Evolutionary conservation across 441 rosid species (phyloP), one percentile per base, ranked within the genome.

Genomic region (Brassica hybrid): DNA sequence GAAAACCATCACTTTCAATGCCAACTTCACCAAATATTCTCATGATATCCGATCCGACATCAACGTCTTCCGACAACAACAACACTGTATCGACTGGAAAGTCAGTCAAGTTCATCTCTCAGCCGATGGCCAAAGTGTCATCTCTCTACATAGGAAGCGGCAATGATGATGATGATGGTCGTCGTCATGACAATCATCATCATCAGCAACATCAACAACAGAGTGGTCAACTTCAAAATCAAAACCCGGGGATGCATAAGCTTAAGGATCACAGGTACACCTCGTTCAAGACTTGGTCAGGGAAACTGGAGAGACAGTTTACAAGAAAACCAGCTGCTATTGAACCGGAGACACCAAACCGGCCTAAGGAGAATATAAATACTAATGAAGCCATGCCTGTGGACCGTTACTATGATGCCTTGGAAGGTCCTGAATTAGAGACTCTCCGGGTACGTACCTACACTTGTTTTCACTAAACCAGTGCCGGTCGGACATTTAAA

Each of bases 211-310:
- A 50, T 23, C 65, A 19, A 14, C 63, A 50, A 4, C 34, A 69
- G 10, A 70, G 67, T 36, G 71, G 30, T 65, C 76, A 19, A 12
- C 34, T 34, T 48, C 79, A 79, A 6, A 41, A 23, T 34, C 79
- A 59, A 8, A 80, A 79, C 48, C 84, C 87, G 1, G 72, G 76
- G 21, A 23, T 73, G 14, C 76, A 56, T 45, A 86, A 80, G 76
- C 75, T 83, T 21, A 86, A 73, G 80, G 96, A 93, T 70, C 86
- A 68, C 7, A 85, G 96, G 77, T 91, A 74, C 70, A 90, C 91
- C 82, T 89, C 99, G 14, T 90, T 94, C 88, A 92, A 91, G 77
- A 94, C 99, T 32, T 92, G 97, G 94, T 92, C 99, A 0, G 99
- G 99, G 64, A 93, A 72, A 82, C 85, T 94, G 0, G 97, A 91